These are phyloP conservation scores for Kodamaea anthophila DNA, from an alignment of 1,139 yeast genomes.

Conservation along the genomic window DNA sequence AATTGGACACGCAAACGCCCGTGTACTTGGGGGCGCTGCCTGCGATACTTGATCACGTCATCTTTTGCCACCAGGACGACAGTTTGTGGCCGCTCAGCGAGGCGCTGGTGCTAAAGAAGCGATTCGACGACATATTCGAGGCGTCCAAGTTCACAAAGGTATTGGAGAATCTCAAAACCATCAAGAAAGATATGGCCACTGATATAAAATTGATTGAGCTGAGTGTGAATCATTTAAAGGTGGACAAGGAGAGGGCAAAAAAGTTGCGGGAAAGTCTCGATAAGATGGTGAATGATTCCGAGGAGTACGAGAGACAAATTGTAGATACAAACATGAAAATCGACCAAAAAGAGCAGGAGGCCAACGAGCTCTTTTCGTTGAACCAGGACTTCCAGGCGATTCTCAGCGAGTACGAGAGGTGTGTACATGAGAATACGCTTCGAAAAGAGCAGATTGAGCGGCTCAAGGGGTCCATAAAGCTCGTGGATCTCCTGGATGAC, in stretches of 20 bases:
- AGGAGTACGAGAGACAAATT: conserved; percentile 44
- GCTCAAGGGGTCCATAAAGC: conserved; percentile 37
- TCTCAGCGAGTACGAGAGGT: conserved; percentile 56
- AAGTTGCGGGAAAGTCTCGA: conserved; percentile 47
- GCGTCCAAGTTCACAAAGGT: conserved; percentile 92
- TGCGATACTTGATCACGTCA: conserved; percentile 84
- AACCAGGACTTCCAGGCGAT: conserved; percentile 80
- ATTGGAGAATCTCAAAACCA: conserved; percentile 66
- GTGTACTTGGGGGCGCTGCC: conserved; percentile 79
- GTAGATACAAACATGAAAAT: conserved; percentile 42
- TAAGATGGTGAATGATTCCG: conserved; percentile 39
- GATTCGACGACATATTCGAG: conserved; percentile 95
- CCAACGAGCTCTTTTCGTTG: conserved; percentile 61
- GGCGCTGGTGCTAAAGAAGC: conserved; percentile 79
- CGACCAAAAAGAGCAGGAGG: conserved; percentile 47
- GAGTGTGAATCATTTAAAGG: conserved; percentile 66
- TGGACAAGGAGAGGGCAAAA: conserved; percentile 69
- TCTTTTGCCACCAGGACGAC: conserved; percentile 97
- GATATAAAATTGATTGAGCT: conserved; percentile 75
- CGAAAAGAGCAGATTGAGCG: conserved; percentile 46
- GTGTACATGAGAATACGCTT: conserved; percentile 41
- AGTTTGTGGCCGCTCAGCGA: conserved; percentile 95
- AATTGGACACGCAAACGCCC: conserved; percentile 79
- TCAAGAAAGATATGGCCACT: conserved; percentile 69
- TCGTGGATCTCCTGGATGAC: conserved; percentile 39